Base-by-base conservation (phyloP, 306 rosid genomes). In the Vachellia pachyceras region DNA sequence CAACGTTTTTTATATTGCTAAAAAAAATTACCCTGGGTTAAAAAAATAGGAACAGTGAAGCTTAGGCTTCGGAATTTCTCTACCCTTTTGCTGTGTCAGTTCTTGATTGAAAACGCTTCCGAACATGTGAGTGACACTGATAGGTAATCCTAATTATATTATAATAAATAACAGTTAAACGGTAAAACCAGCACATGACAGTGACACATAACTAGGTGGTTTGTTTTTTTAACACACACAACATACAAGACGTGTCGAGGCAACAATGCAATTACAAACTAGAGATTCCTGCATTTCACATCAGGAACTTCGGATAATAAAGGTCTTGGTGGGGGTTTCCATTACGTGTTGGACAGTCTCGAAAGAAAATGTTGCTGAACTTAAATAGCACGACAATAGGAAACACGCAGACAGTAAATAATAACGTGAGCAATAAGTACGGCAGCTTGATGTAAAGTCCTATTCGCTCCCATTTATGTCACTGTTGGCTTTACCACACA, bases 221-320 rank as follows among this genome's bases (percentile, higher is more conserved):
- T 58, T 54, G 77, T 29, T 39, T 77, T 39, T 77, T 20, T 44
- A 75, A 77, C 80, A 73, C 79, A 67, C 84, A 82, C 39, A 60
- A 67, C 81, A 88, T 37, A 50, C 74, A 20, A 82, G 68, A 82
- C 80, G 23, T 76, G 47, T 66, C 23, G 83, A 87, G 70, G 83
- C 86, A 77, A 69, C 79, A 78, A 81, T 81, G 80, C 79, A 79
- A 81, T 82, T 84, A 86, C 92, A 90, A 68, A 76, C 77, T 58
- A 41, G 25, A 54, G 81, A 84, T 77, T 35, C 84, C 92, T 76
- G 82, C 35, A 29, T 18, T 8, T 63, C 37, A 63, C 79, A 79
- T 69, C 90, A 79, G 78, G 77, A 81, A 75, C 84, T 81, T 82
- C 65, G 39, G 71, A 63, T 37, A 76, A 55, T 84, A 58, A 65